phyloP scores from a whole-genome alignment of 495 filamentous ascomycete genomes.

The Cetradonia linearis region DNA sequence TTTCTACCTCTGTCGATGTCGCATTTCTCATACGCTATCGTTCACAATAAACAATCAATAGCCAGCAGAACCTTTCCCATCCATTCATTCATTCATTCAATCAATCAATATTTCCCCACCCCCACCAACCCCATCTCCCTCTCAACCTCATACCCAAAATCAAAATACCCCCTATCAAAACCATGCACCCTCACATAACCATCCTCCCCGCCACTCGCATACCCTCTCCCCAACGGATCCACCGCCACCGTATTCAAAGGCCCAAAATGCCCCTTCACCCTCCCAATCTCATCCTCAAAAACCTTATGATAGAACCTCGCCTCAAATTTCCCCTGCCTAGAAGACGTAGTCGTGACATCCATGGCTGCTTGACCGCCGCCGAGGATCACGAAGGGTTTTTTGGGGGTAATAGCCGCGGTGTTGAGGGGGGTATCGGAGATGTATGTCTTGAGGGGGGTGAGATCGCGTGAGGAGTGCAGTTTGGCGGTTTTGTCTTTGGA shows the following conservation, averaged over 20 bases:
- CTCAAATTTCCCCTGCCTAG: conserved; percentile 96
- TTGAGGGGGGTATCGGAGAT: conserved; percentile 90
- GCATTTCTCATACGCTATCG: no score
- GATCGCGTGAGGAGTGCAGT: conserved; percentile 71
- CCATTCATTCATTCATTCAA: not conserved
- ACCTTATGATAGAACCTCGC: conserved; percentile 98
- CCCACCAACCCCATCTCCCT: conserved; percentile 39
- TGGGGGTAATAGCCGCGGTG: conserved; percentile 81
- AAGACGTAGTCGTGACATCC: conserved; percentile 94
- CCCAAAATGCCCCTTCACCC: conserved; percentile 94
- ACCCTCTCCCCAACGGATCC: conserved; percentile 80
- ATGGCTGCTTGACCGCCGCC: conserved; percentile 97
- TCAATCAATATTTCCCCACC: conserved; percentile 5
- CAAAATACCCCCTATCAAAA: conserved; percentile 96
- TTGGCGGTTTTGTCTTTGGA: conserved; percentile 93
- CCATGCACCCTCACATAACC: conserved; percentile 97
- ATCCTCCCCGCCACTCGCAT: conserved; percentile 92
- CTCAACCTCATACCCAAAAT: conserved; percentile 98
- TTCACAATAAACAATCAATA: no score
- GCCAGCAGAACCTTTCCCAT: no score
- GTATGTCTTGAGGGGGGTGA: conserved; percentile 89
- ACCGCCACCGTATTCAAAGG: conserved; percentile 84
- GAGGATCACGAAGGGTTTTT: conserved; percentile 94
- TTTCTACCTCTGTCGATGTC: no score
- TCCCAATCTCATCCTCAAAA: conserved; percentile 96